Conservation (phyloP, 148 eudicot genomes). For the Suaeda aralocaspica region DNA sequence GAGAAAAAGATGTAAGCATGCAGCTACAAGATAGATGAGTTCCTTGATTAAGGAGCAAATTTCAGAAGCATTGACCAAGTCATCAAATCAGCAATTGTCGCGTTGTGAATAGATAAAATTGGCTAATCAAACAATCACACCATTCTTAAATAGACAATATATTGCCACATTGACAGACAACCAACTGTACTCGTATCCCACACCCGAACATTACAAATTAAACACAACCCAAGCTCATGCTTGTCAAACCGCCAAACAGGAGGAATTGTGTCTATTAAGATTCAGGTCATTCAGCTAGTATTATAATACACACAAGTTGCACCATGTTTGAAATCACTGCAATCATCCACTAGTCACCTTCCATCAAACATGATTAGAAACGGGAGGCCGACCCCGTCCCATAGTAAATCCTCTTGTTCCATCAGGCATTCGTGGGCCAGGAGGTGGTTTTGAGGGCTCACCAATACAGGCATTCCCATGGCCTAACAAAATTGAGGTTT, state of each 20-base stretch:
- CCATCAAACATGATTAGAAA: slow-evolving; percentile 19
- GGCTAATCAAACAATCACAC: too few relatives aligned
- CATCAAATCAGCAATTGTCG: too few relatives aligned
- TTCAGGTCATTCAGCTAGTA: slow-evolving; percentile 1
- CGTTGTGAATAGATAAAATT: too few relatives aligned
- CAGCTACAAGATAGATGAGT: too few relatives aligned
- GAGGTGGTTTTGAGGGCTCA: slow-evolving; percentile 69
- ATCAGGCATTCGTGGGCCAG: slow-evolving; percentile 95
- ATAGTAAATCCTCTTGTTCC: slow-evolving; percentile 83
- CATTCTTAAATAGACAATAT: too few relatives aligned
- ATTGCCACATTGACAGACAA: too few relatives aligned
- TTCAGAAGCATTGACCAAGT: too few relatives aligned
- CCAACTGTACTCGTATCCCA: too few relatives aligned
- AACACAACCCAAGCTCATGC: too few relatives aligned
- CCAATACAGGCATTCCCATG: slow-evolving; percentile 46
- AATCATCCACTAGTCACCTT: neutral
- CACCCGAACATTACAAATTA: too few relatives aligned
- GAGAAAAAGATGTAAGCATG: too few relatives aligned
- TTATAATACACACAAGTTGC: neutral
- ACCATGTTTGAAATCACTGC: neutral
- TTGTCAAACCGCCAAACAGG: neutral
- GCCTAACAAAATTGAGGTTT: slow-evolving; percentile 32
- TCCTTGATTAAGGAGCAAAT: too few relatives aligned
- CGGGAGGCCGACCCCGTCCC: slow-evolving; percentile 80
- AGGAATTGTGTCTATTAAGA: neutral